Percentiles rank a stretch among this genome's conserved stretches.
Conservation (phyloP, 805 yeast genomes). For the Schwanniomyces vanrijiae region DNA sequence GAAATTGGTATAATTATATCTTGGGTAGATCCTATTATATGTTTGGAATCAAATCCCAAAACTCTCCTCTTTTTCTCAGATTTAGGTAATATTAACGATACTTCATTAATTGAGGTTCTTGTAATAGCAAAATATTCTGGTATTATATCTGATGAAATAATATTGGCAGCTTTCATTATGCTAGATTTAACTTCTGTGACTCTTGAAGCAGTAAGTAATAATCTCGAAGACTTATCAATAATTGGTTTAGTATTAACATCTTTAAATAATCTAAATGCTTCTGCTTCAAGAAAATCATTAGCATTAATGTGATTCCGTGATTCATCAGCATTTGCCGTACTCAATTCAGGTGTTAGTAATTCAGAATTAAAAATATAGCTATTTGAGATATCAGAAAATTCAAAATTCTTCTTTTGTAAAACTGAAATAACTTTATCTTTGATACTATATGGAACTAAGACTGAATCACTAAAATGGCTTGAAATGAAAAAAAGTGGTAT, state of each 20-base stretch:
- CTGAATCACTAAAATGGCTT: slow-evolving; percentile 64
- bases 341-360: not conserved
- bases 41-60: slow-evolving; percentile 40
- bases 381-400: slow-evolving; percentile 44
- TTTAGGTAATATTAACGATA: slow-evolving; percentile 48
- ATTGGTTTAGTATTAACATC: slow-evolving; percentile 43
- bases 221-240: slow-evolving; percentile 37
- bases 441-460: slow-evolving; percentile 51
- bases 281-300: slow-evolving; percentile 20
- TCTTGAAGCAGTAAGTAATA: slow-evolving; percentile 61
- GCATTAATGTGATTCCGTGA: not conserved
- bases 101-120: slow-evolving; percentile 50
- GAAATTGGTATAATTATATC: slow-evolving; percentile 58
- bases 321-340: not conserved
- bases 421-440: slow-evolving; percentile 46
- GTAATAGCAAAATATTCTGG: slow-evolving; percentile 54
- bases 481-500: slow-evolving; percentile 62
- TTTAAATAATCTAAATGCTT: slow-evolving; percentile 37
- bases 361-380: slow-evolving; percentile 31
- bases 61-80: slow-evolving; percentile 30
- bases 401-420: slow-evolving; percentile 43
- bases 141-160: slow-evolving; percentile 25
- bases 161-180: slow-evolving; percentile 43
- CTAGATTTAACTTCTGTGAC: slow-evolving; percentile 45
- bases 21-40: slow-evolving; percentile 54